These are phyloP conservation scores for Ascosphaera apis DNA, from an alignment of 2,329 filamentous ascomycete species.

Conservation along the genomic window DNA sequence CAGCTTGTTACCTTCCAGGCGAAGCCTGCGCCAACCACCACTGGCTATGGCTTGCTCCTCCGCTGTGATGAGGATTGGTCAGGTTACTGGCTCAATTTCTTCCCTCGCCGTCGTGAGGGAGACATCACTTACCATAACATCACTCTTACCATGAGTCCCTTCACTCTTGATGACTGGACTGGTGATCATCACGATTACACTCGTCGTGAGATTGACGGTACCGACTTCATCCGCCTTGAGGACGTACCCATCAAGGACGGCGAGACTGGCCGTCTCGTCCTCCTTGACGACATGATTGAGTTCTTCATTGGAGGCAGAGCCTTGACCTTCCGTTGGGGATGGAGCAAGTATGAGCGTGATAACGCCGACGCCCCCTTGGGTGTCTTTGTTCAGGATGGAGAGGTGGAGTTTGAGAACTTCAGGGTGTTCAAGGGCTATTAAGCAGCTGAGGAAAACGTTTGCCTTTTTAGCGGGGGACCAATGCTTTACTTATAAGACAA, in stretches of 20 bases:
- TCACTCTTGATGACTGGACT: constrained; percentile 18
- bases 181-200: constrained; percentile 15
- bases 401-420: not conserved
- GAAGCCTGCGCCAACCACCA: not conserved
- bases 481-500: not conserved
- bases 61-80: not conserved
- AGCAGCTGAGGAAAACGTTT: not conserved
- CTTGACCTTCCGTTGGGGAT: not conserved
- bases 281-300: not conserved
- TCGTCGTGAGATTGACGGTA: constrained; percentile 14
- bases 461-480: not conserved
- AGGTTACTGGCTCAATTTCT: not conserved
- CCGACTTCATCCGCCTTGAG: constrained; percentile 15
- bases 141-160: constrained; percentile 11
- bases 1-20: not conserved
- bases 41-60: not conserved
- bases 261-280: not conserved
- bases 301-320: constrained; percentile 1
- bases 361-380: not conserved
- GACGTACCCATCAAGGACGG: constrained; percentile 4
- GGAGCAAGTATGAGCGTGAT: not conserved
- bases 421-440: not conserved
- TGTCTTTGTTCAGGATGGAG: not conserved
- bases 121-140: constrained; percentile 6
- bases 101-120: not conserved